Base-by-base conservation (phyloP, 331 rosid species). In the Quercus tomentella region DNA sequence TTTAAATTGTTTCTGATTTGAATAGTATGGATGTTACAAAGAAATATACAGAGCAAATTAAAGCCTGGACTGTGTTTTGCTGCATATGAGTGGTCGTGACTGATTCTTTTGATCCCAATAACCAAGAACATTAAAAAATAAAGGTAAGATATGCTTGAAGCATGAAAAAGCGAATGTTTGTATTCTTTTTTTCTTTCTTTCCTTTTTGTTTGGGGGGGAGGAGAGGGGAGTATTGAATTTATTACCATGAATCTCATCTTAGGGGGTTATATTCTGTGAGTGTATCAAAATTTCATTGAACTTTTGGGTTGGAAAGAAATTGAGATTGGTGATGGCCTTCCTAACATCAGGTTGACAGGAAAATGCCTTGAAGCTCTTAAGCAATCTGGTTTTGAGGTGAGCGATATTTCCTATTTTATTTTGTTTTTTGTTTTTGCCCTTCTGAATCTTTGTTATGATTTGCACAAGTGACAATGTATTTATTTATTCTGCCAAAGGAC, bases 1-100 rank as follows among this genome's bases (percentile, higher is more conserved):
- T 84, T 79, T 83, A 81, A 77, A 81, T 51, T 85, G 16, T 49
- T 80, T 78, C 56, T 66, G 56, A 26, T 73, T 14, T 83, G 56
- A 21, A 18, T 67, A 95, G 96, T 88, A 91, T 66, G 96, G 96
- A 76, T 95, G 98, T 91, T 94, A 92, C 82, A 90, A 92, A 79
- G 98, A 94, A 87, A 90, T 92, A 55, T 92, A 82, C 78, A 90
- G 97, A 88, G 97, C 91, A 70, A 35, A 35, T 84, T 92, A 82
- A 91, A 92, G 86, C 98, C 97, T 25, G 97, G 97, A 37, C 97
- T 91, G 58, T 85, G 16, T 86, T 94, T 94, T 88, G 96, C 97
- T 73, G 98, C 98, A 37, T 89, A 91, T 77, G 98, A 94, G 80
- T 94, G 97, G 98, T 91, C 86, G 92, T 92, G 97, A 91, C 98